These are phyloP conservation scores for Eurotiales sp. DNA, from an alignment of 2,329 filamentous ascomycete genomes.

Conservation along the genomic window DNA sequence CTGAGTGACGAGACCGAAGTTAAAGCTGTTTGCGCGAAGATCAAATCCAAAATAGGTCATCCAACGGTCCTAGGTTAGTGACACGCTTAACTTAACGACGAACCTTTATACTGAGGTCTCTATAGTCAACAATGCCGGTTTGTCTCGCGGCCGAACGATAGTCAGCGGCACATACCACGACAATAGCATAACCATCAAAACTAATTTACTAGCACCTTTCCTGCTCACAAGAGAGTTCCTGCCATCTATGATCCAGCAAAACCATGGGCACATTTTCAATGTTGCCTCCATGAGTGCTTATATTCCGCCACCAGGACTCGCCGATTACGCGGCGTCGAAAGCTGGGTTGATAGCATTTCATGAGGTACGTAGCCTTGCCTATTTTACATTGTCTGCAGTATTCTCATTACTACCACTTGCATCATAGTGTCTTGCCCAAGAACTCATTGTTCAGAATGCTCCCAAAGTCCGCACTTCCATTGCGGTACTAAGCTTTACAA, in stretches of 20 bases:
- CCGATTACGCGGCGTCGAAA: slow-evolving; percentile 24
- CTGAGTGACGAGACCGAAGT: slow-evolving; percentile 34
- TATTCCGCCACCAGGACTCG: slow-evolving; percentile 21
- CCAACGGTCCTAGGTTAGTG: slow-evolving; percentile 22
- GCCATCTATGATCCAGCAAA: slow-evolving; percentile 20
- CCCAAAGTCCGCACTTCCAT: slow-evolving; percentile 21
- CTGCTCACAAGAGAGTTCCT: slow-evolving; percentile 22
- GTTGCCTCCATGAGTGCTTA: slow-evolving; percentile 23
- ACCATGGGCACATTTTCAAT: slow-evolving; percentile 25
- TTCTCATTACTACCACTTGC: no score
- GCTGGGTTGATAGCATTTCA: slow-evolving; percentile 23
- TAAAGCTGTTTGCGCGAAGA: slow-evolving; percentile 23
- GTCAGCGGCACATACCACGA: slow-evolving; percentile 14
- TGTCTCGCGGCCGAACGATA: slow-evolving; percentile 18
- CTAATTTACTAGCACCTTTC: slow-evolving; percentile 22
- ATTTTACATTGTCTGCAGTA: background rate
- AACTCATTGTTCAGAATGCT: slow-evolving; percentile 15
- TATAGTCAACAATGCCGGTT: slow-evolving; percentile 21
- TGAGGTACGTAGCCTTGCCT: no score
- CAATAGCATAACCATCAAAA: slow-evolving; percentile 21
- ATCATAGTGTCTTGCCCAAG: slow-evolving; percentile 15
- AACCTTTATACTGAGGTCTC: no score
- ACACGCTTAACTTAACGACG: no score
- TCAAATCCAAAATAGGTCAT: slow-evolving; percentile 34
- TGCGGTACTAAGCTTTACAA: slow-evolving; percentile 22